These are phyloP conservation scores for Tuber microsphaerosporum DNA, from an alignment of 495 filamentous ascomycete species.

Conservation along the genomic window DNA sequence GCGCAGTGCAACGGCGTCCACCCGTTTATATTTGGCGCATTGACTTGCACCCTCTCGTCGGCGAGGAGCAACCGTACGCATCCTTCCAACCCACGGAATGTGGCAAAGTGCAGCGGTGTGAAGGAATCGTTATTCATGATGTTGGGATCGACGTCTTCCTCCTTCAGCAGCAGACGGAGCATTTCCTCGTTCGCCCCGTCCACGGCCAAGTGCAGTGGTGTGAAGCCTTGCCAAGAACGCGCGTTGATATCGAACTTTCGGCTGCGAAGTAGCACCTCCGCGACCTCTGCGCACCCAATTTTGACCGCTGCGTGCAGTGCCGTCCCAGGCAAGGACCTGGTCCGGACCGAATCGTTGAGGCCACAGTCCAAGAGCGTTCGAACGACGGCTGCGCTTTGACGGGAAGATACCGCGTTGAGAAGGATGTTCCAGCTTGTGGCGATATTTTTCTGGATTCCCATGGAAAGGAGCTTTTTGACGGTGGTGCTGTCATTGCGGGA, in stretches of 20 bases:
- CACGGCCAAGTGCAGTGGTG: not conserved
- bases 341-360: not conserved
- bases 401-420: not conserved
- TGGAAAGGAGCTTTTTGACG: slow-evolving; percentile 1
- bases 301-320: not conserved
- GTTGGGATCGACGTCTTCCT: not conserved
- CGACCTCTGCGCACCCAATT: not conserved
- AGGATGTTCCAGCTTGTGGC: not conserved
- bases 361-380: not conserved
- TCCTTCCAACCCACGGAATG: not conserved
- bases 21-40: not conserved
- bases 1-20: not conserved
- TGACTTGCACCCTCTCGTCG: not conserved
- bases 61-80: slow-evolving; percentile 1
- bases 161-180: not conserved
- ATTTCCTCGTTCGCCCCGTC: not conserved
- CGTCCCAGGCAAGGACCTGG: not conserved
- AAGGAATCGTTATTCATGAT: not conserved
- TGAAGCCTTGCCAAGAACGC: not conserved
- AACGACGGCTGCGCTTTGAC: not conserved
- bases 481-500: not conserved
- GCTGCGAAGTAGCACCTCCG: not conserved
- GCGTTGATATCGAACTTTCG: not conserved
- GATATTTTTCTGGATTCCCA: not conserved
- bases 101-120: not conserved